phyloP scores from a whole-genome alignment of 345 rosid genomes.

The Syzygium aqueum region DNA sequence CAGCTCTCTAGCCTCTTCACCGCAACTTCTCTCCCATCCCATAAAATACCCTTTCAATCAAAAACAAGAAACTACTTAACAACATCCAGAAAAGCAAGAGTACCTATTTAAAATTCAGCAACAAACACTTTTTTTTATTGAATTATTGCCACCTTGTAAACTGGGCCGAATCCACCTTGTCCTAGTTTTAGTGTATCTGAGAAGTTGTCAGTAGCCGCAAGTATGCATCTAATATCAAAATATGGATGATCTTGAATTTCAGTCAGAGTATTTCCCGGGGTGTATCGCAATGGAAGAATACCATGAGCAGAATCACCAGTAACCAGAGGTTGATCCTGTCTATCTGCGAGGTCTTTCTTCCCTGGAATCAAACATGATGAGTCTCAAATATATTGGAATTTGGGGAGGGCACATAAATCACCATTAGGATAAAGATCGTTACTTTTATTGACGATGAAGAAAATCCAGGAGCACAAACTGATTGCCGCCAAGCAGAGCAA shows the following conservation, averaged over 20 bases:
- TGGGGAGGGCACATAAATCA: neutral
- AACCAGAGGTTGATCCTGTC: neutral
- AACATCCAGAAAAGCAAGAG: neutral
- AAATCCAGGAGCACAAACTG: neutral
- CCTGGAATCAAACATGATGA: neutral
- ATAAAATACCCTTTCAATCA: slow-evolving; percentile 7
- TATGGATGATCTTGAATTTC: neutral
- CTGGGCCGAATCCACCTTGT: slow-evolving; percentile 21
- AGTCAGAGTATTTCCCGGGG: neutral
- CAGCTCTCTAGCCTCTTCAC: slow-evolving; percentile 17
- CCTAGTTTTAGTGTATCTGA: slow-evolving; percentile 21
- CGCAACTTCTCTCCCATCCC: slow-evolving; percentile 13
- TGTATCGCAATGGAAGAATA: neutral
- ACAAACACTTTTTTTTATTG: neutral
- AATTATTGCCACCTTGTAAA: neutral
- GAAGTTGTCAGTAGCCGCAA: neutral
- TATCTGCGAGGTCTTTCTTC: neutral
- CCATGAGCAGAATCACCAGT: neutral
- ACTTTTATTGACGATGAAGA: neutral
- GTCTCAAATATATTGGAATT: neutral
- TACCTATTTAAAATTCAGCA: neutral
- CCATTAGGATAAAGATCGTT: neutral
- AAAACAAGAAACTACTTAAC: neutral
- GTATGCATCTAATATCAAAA: neutral
- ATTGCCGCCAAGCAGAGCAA: neutral